phyloP scores from a whole-genome alignment of 768 basidiomycete genomes.

The Mycena olivaceomarginata region DNA sequence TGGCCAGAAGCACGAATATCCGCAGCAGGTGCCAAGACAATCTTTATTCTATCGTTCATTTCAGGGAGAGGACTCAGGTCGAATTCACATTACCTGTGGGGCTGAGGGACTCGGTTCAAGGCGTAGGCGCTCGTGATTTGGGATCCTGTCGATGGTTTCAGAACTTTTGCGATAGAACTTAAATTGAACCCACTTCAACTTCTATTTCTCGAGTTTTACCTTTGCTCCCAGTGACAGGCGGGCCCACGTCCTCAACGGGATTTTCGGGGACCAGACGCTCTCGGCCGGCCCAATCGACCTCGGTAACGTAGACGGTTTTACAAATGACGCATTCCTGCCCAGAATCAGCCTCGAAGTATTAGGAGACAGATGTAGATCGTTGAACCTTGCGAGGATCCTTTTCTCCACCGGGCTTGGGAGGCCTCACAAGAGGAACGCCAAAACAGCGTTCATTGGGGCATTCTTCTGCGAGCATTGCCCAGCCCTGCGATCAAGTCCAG shows the following conservation, averaged over 20 bases:
- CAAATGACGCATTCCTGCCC: conserved; percentile 90
- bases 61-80: not conserved
- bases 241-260: not conserved
- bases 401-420: conserved; percentile 76
- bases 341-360: conserved; percentile 20
- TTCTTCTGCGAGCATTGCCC: conserved; percentile 94
- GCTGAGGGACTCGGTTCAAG: not conserved
- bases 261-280: conserved; percentile 62
- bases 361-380: conserved; percentile 15
- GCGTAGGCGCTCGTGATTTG: not conserved
- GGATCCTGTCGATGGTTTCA: conserved; percentile 7
- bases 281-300: conserved; percentile 70
- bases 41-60: conserved; percentile 1
- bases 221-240: conserved; percentile 16
- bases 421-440: conserved; percentile 90
- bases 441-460: conserved; percentile 83
- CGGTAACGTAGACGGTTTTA: conserved; percentile 73
- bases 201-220: conserved; percentile 25
- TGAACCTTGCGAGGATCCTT: conserved; percentile 82
- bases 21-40: not conserved
- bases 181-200: conserved; percentile 12
- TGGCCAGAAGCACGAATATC: not conserved
- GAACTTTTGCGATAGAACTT: not conserved
- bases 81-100: conserved; percentile 13
- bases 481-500: conserved; percentile 63